These are phyloP conservation scores for Hanseniaspora sp. DNA, from an alignment of 1,139 yeast genomes.

Conservation along the genomic window DNA sequence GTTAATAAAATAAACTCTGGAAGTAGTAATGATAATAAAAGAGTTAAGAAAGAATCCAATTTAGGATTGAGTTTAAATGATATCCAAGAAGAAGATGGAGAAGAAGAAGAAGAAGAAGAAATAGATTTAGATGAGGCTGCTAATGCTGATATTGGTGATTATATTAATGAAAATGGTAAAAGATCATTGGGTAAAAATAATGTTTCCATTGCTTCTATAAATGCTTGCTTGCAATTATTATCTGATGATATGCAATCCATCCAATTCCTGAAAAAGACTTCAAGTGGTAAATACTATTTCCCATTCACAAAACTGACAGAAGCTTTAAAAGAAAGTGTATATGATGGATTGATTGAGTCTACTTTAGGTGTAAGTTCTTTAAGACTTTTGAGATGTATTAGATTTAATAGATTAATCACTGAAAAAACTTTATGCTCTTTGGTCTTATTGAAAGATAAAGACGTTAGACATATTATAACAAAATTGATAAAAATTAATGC, in stretches of 20 bases:
- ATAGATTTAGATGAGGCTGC: conserved; percentile 19
- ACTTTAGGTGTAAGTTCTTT: conserved; percentile 49
- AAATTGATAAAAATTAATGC: conserved; percentile 47
- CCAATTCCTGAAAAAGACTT: conserved; percentile 39
- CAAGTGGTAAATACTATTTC: conserved; percentile 37
- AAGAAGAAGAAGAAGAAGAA: conserved; percentile 9
- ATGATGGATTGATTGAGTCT: conserved; percentile 49
- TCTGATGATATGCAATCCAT: conserved; percentile 32
- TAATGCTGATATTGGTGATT: conserved; percentile 21
- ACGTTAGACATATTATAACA: conserved; percentile 56
- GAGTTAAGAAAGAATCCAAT: conserved; percentile 34
- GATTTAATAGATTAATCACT: conserved; percentile 59
- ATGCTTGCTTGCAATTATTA: conserved; percentile 43
- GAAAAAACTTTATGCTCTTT: conserved; percentile 72
- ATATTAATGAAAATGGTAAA: conserved; percentile 21
- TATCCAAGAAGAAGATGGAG: conserved; percentile 15
- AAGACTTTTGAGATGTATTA: conserved; percentile 57
- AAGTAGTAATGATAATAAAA: conserved; percentile 24
- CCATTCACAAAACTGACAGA: conserved; percentile 38
- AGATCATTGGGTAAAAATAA: conserved; percentile 25
- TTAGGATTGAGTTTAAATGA: conserved; percentile 14
- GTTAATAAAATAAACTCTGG: conserved; percentile 31
- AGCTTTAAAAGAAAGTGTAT: conserved; percentile 43
- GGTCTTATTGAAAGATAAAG: conserved; percentile 65
- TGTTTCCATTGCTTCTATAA: conserved; percentile 28